Evolutionary conservation across 148 eudicot species (phyloP).

Genomic region (Fallopia convolvulus): DNA sequence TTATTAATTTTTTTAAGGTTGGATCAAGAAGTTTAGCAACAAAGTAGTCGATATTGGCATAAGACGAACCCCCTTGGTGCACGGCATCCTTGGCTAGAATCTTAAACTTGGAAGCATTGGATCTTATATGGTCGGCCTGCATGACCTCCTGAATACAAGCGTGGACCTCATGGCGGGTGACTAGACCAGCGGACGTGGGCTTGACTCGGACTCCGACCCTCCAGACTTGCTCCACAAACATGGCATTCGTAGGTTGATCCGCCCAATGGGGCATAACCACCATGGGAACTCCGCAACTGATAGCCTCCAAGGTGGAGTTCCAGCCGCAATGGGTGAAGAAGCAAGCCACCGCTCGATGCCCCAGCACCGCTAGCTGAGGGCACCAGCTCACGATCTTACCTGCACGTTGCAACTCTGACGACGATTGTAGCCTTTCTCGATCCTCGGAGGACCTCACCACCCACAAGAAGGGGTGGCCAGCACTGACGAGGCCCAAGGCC

Average conservation of each 20-base stretch:
- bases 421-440: conserved; percentile 13
- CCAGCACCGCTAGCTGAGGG: conserved; percentile 12
- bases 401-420: not conserved
- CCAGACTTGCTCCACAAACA: conserved; percentile 12
- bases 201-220: not conserved
- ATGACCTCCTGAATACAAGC: conserved; percentile 1
- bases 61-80: not conserved
- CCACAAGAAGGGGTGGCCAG: conserved; percentile 30
- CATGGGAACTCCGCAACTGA: conserved; percentile 5
- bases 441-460: conserved; percentile 28
- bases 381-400: conserved; percentile 1
- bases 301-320: conserved; percentile 10
- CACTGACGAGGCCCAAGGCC: conserved; percentile 22
- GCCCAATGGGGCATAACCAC: conserved; percentile 12
- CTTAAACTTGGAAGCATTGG: conserved; percentile 9
- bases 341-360: conserved; percentile 2
- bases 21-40: not conserved
- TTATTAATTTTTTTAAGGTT: no score
- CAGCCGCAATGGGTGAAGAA: conserved; percentile 15
- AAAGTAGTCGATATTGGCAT: not conserved
- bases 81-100: conserved; percentile 3
- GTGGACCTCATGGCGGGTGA: not conserved
- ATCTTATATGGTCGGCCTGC: not conserved
- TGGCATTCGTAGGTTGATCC: conserved; percentile 9
- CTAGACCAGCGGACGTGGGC: not conserved